A percentile compares a stretch with the other conserved stretches of the same genome.
Evolutionary conservation across 148 eudicot species (phyloP).

Genomic region (Chenopodium quinoa): DNA sequence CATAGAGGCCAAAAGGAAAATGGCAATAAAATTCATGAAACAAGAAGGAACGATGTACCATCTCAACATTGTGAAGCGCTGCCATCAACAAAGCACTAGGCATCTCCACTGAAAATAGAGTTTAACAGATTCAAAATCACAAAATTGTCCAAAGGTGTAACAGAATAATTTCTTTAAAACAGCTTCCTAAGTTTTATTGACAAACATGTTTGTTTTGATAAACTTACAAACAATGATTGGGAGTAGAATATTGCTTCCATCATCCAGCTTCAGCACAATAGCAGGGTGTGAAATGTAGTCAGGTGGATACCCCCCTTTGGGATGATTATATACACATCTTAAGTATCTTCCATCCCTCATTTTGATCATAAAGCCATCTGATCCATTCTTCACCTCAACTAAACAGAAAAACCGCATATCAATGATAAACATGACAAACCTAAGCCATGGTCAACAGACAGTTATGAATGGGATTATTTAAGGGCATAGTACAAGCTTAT

Average conservation of each 20-base stretch:
- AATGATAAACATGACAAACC: slow-evolving; percentile 3
- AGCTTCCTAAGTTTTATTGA: not conserved
- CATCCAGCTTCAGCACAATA: slow-evolving; percentile 90
- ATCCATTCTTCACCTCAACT: slow-evolving; percentile 89
- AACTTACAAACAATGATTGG: slow-evolving; percentile 91
- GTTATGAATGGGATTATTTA: not conserved
- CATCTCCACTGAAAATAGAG: slow-evolving; percentile 74
- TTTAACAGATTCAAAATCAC: slow-evolving; percentile 5
- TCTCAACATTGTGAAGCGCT: slow-evolving; percentile 72
- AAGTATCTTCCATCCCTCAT: slow-evolving; percentile 86
- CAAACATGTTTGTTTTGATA: too few species aligned
- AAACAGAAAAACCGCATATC: slow-evolving; percentile 9
- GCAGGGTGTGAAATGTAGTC: slow-evolving; percentile 97
- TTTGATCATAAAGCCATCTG: slow-evolving; percentile 81
- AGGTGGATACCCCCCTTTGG: slow-evolving; percentile 69
- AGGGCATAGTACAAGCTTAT: not conserved
- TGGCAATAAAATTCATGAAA: slow-evolving; percentile 5
- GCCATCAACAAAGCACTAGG: slow-evolving; percentile 85
- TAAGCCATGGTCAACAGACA: not conserved
- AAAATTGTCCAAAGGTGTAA: not conserved
- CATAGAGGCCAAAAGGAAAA: not conserved
- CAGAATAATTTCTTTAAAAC: not conserved
- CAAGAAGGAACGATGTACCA: slow-evolving; percentile 40
- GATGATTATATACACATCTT: slow-evolving; percentile 74
- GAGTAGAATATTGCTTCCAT: slow-evolving; percentile 82